These are phyloP conservation scores for Penicillium thymicola DNA, from an alignment of 2,329 filamentous ascomycete genomes.

Conservation along the genomic window DNA sequence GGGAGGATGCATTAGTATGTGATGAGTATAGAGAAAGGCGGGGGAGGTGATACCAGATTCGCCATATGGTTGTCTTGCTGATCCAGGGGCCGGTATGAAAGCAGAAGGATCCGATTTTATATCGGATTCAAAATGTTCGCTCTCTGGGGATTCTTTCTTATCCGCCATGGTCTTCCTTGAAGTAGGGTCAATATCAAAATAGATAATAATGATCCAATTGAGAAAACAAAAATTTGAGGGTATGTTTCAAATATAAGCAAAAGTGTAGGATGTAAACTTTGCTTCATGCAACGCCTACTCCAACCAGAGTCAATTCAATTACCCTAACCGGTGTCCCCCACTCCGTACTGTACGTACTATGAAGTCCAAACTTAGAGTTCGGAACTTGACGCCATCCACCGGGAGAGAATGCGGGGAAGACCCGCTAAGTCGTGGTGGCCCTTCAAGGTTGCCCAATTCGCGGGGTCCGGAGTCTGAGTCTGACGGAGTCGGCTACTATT, in stretches of 20 bases:
- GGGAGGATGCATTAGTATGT: background rate
- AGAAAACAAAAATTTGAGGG: background rate
- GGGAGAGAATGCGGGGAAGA: background rate
- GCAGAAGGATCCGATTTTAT: background rate
- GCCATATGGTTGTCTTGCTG: slow-evolving; percentile 1
- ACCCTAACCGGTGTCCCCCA: background rate
- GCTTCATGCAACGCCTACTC: background rate
- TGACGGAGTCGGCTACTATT: background rate
- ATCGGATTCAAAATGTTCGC: slow-evolving; percentile 1
- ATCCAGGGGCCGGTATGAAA: background rate
- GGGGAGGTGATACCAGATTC: background rate
- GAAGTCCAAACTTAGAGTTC: background rate
- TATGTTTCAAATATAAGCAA: background rate
- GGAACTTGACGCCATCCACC: background rate
- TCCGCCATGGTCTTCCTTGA: background rate
- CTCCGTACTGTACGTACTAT: too few relatives aligned
- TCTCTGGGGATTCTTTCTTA: background rate
- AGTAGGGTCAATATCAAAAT: background rate
- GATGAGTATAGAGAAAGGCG: background rate
- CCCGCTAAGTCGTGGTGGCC: background rate
- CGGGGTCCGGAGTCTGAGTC: background rate
- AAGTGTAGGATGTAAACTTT: background rate
- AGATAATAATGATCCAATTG: background rate
- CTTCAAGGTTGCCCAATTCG: background rate
- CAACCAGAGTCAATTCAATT: background rate